Percentiles rank a stretch among this genome's conserved stretches.
Conservation (phyloP, 1,284 basidiomycete genomes). For the Cystobasidium slooffiae region DNA sequence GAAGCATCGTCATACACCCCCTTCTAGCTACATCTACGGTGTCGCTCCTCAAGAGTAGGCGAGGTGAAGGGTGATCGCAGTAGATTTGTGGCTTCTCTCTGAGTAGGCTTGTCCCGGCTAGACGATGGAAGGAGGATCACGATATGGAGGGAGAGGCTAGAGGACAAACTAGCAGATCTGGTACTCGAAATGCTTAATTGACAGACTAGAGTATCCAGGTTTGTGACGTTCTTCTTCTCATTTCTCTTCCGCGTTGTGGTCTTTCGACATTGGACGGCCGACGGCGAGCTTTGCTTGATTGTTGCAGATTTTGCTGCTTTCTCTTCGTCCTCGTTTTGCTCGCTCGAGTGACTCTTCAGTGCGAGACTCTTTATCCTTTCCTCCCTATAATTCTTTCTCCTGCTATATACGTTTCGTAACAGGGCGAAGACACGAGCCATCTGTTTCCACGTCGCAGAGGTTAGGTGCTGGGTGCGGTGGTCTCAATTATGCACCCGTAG, state of each 20-base stretch:
- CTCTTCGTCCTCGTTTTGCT: conserved; percentile 19
- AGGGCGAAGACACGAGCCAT: conserved; percentile 37
- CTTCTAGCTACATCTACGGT: background rate
- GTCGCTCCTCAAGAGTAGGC: conserved; percentile 7
- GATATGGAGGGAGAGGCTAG: background rate
- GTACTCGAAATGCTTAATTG: conserved; percentile 38
- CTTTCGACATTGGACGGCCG: background rate
- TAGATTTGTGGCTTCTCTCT: background rate
- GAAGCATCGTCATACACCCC: background rate
- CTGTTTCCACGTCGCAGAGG: conserved; percentile 18
- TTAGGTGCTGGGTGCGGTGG: conserved; percentile 8
- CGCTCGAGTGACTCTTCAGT: background rate
- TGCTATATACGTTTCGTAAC: conserved; percentile 4
- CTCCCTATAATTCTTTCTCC: conserved; percentile 21
- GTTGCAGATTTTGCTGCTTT: background rate
- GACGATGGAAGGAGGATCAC: background rate
- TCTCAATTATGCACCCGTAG: conserved; percentile 14
- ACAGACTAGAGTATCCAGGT: conserved; percentile 23
- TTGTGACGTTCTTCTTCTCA: background rate
- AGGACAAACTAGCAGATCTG: background rate
- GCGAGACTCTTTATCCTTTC: background rate
- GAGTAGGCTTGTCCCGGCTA: conserved; percentile 8
- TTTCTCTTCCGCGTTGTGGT: conserved; percentile 2
- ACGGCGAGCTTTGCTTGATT: conserved; percentile 1
- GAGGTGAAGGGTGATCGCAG: conserved; percentile 3